phyloP scores from a whole-genome alignment of 208 protist species.

The Leishmania gerbilli region DNA sequence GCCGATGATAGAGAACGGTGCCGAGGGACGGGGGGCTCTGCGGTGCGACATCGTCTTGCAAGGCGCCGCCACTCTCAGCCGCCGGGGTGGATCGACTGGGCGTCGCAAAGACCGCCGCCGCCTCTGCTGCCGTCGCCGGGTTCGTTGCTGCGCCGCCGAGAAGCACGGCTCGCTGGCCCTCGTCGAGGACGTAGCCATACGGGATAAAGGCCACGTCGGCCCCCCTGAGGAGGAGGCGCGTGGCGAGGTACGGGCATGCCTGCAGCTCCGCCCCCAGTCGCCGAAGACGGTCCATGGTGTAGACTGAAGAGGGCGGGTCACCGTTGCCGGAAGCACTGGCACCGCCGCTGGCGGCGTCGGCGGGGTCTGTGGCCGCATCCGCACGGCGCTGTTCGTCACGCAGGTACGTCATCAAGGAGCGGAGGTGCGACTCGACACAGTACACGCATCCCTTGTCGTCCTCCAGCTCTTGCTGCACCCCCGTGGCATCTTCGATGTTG shows the following conservation, averaged over 20 bases:
- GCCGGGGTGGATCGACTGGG: background rate
- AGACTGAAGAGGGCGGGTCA: background rate
- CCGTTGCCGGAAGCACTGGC: background rate
- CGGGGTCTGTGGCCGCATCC: background rate
- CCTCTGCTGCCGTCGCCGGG: constrained; percentile 41
- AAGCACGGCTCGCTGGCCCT: constrained; percentile 58
- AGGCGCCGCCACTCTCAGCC: background rate
- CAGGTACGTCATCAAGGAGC: constrained; percentile 29
- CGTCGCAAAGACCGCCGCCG: background rate
- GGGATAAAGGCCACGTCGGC: constrained; percentile 85
- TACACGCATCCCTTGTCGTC: constrained; percentile 45
- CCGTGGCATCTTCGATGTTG: constrained; percentile 1
- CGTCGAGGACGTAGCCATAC: constrained; percentile 78
- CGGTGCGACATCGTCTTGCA: background rate
- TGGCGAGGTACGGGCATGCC: constrained; percentile 84
- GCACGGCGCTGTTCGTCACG: constrained; percentile 15
- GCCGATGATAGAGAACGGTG: constrained; percentile 31
- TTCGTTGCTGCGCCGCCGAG: constrained; percentile 72
- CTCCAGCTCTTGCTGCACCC: background rate
- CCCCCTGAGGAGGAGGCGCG: constrained; percentile 59
- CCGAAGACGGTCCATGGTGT: constrained; percentile 60
- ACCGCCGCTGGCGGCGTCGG: too few relatives aligned
- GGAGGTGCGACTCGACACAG: constrained; percentile 37
- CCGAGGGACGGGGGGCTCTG: constrained; percentile 10
- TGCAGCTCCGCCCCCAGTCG: constrained; percentile 50